Evolutionary conservation across 495 filamentous ascomycete genomes (phyloP).

Genomic region (Aspergillus conjunctus): DNA sequence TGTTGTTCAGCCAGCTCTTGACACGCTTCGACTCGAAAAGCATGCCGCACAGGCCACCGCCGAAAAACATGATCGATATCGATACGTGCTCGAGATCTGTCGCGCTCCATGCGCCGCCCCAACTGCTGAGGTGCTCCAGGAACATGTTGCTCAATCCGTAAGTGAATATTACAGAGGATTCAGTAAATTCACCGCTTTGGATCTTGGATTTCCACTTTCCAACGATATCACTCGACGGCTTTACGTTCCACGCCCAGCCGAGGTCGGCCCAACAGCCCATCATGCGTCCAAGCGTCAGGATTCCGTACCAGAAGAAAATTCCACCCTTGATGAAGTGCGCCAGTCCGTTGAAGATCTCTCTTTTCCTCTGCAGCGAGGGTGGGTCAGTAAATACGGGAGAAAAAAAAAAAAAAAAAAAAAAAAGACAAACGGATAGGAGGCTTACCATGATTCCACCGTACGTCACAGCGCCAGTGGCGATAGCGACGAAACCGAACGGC

Average conservation of each 20-base stretch:
- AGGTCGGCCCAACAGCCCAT: slow-evolving; percentile 87
- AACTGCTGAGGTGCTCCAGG: slow-evolving; percentile 79
- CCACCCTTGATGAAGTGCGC: slow-evolving; percentile 96
- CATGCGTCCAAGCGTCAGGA: slow-evolving; percentile 87
- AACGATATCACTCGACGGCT: slow-evolving; percentile 62
- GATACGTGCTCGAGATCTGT: slow-evolving; percentile 90
- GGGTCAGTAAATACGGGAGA: background rate
- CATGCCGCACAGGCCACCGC: slow-evolving; percentile 94
- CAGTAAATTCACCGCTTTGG: slow-evolving; percentile 84
- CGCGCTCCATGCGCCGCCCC: slow-evolving; percentile 69
- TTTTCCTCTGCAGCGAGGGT: slow-evolving; percentile 46
- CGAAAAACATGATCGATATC: slow-evolving; percentile 92
- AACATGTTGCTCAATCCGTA: slow-evolving; percentile 92
- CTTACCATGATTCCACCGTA: slow-evolving; percentile 72
- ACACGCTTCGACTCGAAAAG: slow-evolving; percentile 79
- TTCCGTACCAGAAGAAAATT: slow-evolving; percentile 95
- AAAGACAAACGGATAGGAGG: background rate
- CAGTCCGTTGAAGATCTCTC: slow-evolving; percentile 76
- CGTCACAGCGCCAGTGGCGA: slow-evolving; percentile 66
- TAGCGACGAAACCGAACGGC: slow-evolving; percentile 62
- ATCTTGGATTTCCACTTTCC: slow-evolving; percentile 61
- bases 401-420: background rate
- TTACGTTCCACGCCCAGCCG: slow-evolving; percentile 96
- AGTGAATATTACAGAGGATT: slow-evolving; percentile 83
- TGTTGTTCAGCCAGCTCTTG: slow-evolving; percentile 69